A percentile compares a stretch with the other conserved stretches of the same genome.
Evolutionary conservation across 352 stramenopile genomes (phyloP).

Genomic region (Phytopythium mirpurense): DNA sequence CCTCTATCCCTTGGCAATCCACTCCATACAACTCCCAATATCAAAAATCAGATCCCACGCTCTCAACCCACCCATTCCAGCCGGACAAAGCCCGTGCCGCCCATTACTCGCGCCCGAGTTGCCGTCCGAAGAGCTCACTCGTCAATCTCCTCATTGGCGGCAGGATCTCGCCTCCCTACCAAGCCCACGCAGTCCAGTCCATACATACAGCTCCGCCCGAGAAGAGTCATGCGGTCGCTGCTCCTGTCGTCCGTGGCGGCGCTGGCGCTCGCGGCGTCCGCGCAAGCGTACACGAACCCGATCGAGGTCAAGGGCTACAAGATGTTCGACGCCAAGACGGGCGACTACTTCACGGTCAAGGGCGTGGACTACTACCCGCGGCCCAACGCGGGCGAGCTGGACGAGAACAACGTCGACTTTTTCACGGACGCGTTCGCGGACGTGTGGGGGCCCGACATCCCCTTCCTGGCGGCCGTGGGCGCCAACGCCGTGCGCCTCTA

Average conservation of each 20-base stretch:
- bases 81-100: neutral
- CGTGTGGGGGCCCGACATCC: conserved; percentile 68
- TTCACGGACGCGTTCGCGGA: conserved; percentile 73
- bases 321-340: conserved; percentile 63
- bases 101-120: neutral
- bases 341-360: conserved; percentile 48
- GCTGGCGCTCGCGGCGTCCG: conserved; percentile 3
- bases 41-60: neutral
- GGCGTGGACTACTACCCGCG: conserved; percentile 79
- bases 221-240: conserved; percentile 4
- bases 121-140: neutral
- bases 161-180: neutral
- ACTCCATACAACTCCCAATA: neutral
- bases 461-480: conserved; percentile 46
- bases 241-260: neutral
- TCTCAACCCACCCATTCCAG: neutral
- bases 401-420: conserved; percentile 78
- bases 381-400: conserved; percentile 52
- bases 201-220: neutral
- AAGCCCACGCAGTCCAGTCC: neutral
- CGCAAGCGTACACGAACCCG: conserved; percentile 23
- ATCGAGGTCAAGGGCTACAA: conserved; percentile 50
- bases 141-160: neutral
- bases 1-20: neutral
- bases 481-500: conserved; percentile 84